Evolutionary conservation across 257 asterid species (phyloP), one percentile per base, ranked within the genome.

Genomic region (Nicotiana tomentosiformis): DNA sequence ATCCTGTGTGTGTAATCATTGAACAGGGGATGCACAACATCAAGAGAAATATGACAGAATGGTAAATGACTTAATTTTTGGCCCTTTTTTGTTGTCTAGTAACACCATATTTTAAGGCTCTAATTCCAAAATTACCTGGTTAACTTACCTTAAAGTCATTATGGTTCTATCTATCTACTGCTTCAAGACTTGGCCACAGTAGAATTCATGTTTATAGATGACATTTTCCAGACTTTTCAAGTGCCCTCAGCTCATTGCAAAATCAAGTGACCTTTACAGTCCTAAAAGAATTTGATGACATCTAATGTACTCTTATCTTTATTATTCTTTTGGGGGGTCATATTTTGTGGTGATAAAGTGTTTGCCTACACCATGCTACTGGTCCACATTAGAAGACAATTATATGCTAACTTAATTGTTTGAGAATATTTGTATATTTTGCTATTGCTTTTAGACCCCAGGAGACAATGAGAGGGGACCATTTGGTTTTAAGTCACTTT

Each of bases 381-480:
- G 69, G 83, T 62, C 72, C 83, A 80, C 72, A 62, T 7, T 79
- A 7, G 60, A 79, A 79, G 60, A 80, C 62, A 76, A 78, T 78
- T 78, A 23, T 33, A 35, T 37, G 14, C 60, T 26, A 60, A 33
- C 83, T 62, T 30, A 79, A 79, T 80, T 80, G 37, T 80, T 65
- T 76, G 64, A 76, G 80, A 76, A 76, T 76, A 76, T 51, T 51
- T 76, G 64, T 76, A 39, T 79, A 6, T 39, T 61, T 79, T 74
- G 15, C 15, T 26, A 58, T 49, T 74, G 80, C 80, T 76, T 76
- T 76, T 3, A 76, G 43, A 7, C 26, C 43, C 55, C 56, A 82
- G 88, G 88, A 67, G 87, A 89, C 90, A 86, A 43, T 35, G 14
- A 82, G 64, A 66, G 87, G 90, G 94, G 93, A 90, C 93, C 94